Conservation (phyloP, 495 filamentous ascomycete species). For the Penicillium taxi region DNA sequence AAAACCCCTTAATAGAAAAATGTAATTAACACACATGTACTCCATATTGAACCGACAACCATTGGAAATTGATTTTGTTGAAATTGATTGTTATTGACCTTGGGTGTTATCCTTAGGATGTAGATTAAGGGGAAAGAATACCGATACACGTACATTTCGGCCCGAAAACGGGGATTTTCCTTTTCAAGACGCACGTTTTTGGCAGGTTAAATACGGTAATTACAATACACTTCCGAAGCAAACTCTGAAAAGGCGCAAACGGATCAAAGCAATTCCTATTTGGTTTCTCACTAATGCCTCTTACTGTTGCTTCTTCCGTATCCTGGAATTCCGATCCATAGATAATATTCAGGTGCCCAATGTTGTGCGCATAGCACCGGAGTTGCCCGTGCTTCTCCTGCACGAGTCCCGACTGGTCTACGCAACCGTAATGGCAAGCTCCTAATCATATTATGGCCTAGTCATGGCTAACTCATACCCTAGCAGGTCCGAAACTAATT, state of each 20-base stretch:
- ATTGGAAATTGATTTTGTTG: too few species aligned
- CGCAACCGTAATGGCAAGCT: too few species aligned
- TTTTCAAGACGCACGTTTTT: conserved; percentile 11
- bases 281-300: not conserved
- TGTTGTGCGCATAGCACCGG: conserved; percentile 19
- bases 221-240: not conserved
- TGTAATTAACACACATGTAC: not conserved
- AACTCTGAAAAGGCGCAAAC: not conserved
- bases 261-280: conserved; percentile 1
- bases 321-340: conserved; percentile 1
- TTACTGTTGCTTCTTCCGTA: not conserved
- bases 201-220: conserved; percentile 2
- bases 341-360: conserved; percentile 4
- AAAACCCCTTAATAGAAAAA: not conserved
- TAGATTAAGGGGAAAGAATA: not conserved
- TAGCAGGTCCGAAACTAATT: too few species aligned
- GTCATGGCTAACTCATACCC: too few species aligned
- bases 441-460: too few species aligned
- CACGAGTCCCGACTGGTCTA: conserved; percentile 14
- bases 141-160: not conserved
- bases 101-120: too few species aligned
- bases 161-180: not conserved
- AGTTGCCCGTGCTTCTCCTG: conserved; percentile 10
- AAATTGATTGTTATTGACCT: too few species aligned
- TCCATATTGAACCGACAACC: not conserved